phyloP scores from a whole-genome alignment of 176 grass and related monocot genomes.

The Triticum dicoccoides region DNA sequence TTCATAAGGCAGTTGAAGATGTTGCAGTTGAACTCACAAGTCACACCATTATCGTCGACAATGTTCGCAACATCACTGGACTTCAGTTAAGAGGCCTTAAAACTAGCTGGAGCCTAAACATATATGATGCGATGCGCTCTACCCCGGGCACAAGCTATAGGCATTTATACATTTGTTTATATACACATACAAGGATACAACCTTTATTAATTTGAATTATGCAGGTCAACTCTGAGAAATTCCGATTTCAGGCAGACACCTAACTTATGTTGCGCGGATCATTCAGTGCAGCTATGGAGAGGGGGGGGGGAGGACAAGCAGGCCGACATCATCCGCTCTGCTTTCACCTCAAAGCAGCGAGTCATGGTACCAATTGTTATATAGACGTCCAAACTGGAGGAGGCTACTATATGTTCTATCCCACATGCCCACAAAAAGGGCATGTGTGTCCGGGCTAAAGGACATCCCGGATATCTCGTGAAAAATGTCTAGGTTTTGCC shows the following conservation, averaged over 20 bases:
- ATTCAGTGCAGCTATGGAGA: conserved; percentile 3
- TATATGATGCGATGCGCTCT: not conserved
- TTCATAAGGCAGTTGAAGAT: no score
- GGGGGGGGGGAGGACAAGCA: not conserved
- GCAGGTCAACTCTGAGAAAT: conserved; percentile 13
- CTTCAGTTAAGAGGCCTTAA: not conserved
- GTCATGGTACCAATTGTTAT: conserved; percentile 43
- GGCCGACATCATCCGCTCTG: not conserved
- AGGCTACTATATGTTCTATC: conserved; percentile 54
- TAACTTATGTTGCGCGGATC: conserved; percentile 21
- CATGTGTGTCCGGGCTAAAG: conserved; percentile 73
- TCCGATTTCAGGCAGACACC: conserved; percentile 29
- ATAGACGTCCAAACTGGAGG: no score
- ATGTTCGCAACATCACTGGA: not conserved
- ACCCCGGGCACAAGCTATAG: not conserved
- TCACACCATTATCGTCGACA: not conserved
- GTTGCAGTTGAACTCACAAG: no score
- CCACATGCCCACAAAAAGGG: conserved; percentile 78
- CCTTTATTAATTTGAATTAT: conserved; percentile 49
- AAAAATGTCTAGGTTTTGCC: conserved; percentile 87
- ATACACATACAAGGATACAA: conserved; percentile 38
- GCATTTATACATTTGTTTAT: conserved; percentile 41
- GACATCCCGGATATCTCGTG: conserved; percentile 81
- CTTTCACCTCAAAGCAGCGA: conserved; percentile 51
- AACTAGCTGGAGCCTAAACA: conserved; percentile 8